Percentiles rank a stretch among this genome's conserved stretches.
Evolutionary conservation across 106 monocot genomes (phyloP).

Genomic region (Acorus gramineus): DNA sequence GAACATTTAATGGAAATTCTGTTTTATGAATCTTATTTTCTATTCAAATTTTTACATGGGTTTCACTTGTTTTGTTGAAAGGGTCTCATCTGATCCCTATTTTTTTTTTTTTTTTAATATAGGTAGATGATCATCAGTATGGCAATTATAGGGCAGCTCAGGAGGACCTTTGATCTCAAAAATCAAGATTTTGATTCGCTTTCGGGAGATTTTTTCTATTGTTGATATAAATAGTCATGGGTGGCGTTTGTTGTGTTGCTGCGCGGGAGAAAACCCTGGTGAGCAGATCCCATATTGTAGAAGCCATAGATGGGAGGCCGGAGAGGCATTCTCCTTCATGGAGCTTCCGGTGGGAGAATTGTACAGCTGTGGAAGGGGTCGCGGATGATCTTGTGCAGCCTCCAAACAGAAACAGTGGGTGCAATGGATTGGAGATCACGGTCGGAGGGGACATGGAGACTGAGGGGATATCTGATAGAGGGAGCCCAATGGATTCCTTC

Average conservation of each 20-base stretch:
- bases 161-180: no score
- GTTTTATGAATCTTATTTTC: no score
- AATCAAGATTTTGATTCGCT: no score
- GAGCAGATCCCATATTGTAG: constrained; percentile 14
- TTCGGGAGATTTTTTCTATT: no score
- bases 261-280: constrained; percentile 38
- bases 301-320: constrained; percentile 39
- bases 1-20: no score
- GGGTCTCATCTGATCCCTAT: no score
- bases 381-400: constrained; percentile 32
- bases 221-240: constrained; percentile 28
- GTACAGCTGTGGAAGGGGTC: constrained; percentile 87
- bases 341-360: constrained; percentile 88
- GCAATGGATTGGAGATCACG: constrained; percentile 43
- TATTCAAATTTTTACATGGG: no score
- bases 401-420: constrained; percentile 41
- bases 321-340: constrained; percentile 85
- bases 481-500: constrained; percentile 22
- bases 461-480: constrained; percentile 36
- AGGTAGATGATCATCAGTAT: no score
- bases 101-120: no score
- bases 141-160: no score
- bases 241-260: constrained; percentile 82
- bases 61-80: no score
- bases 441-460: constrained; percentile 35